phyloP scores from a whole-genome alignment of 345 rosid species.

The Brassica rapa region DNA sequence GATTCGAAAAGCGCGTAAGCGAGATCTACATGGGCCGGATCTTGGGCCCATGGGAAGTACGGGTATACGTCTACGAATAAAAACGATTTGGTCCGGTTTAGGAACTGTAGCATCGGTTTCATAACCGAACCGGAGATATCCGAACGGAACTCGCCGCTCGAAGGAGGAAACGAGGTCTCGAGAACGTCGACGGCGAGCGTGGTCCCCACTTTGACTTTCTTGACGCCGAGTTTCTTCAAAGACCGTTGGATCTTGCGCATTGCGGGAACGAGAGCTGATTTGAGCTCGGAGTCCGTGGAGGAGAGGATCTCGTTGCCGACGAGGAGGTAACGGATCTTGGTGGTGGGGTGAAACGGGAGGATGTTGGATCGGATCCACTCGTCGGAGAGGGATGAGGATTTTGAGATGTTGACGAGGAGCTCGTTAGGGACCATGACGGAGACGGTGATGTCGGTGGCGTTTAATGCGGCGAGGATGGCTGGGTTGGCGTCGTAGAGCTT shows the following conservation, averaged over 20 bases:
- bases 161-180: conserved; percentile 75
- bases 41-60: conserved; percentile 71
- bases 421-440: conserved; percentile 74
- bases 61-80: conserved; percentile 83
- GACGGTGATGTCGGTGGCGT: conserved; percentile 55
- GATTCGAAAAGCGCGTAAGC: conserved; percentile 69
- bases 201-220: conserved; percentile 79
- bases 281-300: conserved; percentile 40
- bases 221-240: conserved; percentile 44
- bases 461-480: conserved; percentile 57
- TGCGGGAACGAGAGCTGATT: conserved; percentile 68
- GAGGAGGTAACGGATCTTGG: conserved; percentile 82
- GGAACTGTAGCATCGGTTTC: conserved; percentile 76
- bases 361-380: conserved; percentile 63
- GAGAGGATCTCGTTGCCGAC: conserved; percentile 86
- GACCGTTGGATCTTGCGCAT: conserved; percentile 72
- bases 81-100: conserved; percentile 87
- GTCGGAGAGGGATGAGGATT: conserved; percentile 51
- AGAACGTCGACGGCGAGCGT: conserved; percentile 72
- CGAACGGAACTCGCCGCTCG: conserved; percentile 71
- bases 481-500: conserved; percentile 81
- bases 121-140: conserved; percentile 61
- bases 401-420: conserved; percentile 52
- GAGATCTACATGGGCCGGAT: conserved; percentile 58
- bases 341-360: conserved; percentile 53